These are phyloP conservation scores for Gardenia jasminoides DNA, from an alignment of 257 asterid genomes.

Conservation along the genomic window DNA sequence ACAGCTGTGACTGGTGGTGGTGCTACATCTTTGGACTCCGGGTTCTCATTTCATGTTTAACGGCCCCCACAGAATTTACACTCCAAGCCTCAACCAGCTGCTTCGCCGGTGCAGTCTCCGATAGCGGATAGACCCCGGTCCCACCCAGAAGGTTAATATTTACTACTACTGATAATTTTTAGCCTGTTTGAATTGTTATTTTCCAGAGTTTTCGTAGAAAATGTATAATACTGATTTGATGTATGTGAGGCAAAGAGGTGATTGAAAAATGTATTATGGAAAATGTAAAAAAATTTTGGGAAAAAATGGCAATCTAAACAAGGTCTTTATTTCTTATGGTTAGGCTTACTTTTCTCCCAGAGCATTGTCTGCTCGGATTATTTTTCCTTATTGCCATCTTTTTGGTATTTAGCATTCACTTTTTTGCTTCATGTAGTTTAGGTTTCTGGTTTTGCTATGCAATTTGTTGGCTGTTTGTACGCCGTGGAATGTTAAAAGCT, in stretches of 20 bases:
- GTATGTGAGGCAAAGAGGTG: no score
- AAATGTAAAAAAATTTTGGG: no score
- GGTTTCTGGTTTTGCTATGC: background rate
- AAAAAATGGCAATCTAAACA: no score
- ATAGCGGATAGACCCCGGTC: background rate
- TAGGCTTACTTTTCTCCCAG: background rate
- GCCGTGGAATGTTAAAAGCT: background rate
- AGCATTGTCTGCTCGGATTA: background rate
- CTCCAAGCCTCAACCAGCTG: background rate
- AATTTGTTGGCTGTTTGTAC: background rate
- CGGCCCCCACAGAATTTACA: background rate
- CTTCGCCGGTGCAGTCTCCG: background rate
- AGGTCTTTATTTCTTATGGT: background rate
- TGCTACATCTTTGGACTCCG: background rate
- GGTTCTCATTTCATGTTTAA: background rate
- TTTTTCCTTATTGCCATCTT: background rate
- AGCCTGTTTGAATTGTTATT: no score
- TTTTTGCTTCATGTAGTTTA: no score
- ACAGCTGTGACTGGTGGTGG: background rate
- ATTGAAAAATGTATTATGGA: no score
- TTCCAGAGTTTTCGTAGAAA: no score
- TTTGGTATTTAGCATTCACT: background rate
- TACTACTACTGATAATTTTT: background rate
- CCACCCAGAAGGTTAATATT: background rate
- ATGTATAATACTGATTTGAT: no score